Evolutionary conservation across 257 asterid species (phyloP), one percentile per base, ranked within the genome.

Genomic region (Solanum etuberosum): DNA sequence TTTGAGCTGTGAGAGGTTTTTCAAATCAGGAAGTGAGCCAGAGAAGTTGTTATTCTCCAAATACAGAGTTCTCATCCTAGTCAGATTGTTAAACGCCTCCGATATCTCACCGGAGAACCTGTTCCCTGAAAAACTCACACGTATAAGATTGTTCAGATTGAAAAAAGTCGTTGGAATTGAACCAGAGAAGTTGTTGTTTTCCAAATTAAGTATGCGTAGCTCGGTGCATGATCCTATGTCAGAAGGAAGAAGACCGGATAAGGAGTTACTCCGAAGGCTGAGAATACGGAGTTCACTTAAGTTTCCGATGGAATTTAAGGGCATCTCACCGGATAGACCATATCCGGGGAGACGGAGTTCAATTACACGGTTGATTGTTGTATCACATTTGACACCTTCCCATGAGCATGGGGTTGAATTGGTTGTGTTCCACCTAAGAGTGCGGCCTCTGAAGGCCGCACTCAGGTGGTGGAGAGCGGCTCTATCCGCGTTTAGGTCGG

Each of bases 181-280:
- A 6, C 98, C 98, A 59, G 95, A 92, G 54, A 94, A 93, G 23
- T 14, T 27, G 84, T 93, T 95, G 14, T 91, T 91, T 43, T 91
- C 90, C 83, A 93, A 83, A 42, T 90, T 90, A 63, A 95, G 88
- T 1, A 72, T 85, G 68, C 71, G 78, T 9, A 95, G 88, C 83
- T 72, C 87, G 48, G 89, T 85, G 90, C 96, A 95, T 5, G 91
- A 87, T 34, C 92, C 90, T 72, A 94, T 25, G 82, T 93, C 97
- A 32, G 91, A 63, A 6, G 96, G 98, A 74, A 93, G 85, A 31
- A 84, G 59, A 29, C 97, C 97, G 31, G 91, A 91, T 14, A 94
- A 90, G 4, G 90, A 88, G 88, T 95, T 95, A 3, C 20, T 42
- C 9, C 95, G 96, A 84, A 94, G 96, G 91, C 98, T 95, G 78